These are phyloP conservation scores for Sugiyamaella marilandica DNA, from an alignment of 805 yeast genomes.

Conservation along the genomic window DNA sequence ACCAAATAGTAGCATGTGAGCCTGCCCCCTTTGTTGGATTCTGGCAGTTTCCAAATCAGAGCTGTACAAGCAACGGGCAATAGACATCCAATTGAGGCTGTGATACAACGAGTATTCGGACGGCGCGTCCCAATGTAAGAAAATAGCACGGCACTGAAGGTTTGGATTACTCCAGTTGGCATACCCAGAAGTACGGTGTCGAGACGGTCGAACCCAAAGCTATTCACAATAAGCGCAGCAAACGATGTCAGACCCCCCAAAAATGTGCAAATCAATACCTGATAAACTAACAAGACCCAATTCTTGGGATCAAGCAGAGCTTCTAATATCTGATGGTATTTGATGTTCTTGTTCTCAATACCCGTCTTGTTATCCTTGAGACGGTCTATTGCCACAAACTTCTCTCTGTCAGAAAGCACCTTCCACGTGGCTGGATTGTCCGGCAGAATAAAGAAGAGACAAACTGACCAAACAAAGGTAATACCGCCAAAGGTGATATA, in stretches of 20 bases:
- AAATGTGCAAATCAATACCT: slow-evolving; percentile 29
- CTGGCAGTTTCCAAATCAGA: slow-evolving; percentile 13
- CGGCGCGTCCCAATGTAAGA: slow-evolving; percentile 14
- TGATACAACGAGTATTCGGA: slow-evolving; percentile 9
- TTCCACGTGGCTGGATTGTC: slow-evolving; percentile 50
- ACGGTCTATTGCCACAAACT: slow-evolving; percentile 44
- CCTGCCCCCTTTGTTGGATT: slow-evolving; percentile 10
- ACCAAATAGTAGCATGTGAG: slow-evolving; percentile 9
- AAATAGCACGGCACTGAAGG: slow-evolving; percentile 1
- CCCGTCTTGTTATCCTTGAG: slow-evolving; percentile 36
- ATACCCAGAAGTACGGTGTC: slow-evolving; percentile 43
- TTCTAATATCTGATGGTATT: slow-evolving; percentile 44
- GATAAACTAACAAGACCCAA: slow-evolving; percentile 34
- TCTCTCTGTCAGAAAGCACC: slow-evolving; percentile 45
- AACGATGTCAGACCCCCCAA: slow-evolving; percentile 41
- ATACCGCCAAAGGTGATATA: slow-evolving; percentile 44
- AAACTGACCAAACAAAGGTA: slow-evolving; percentile 38
- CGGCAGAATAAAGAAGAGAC: slow-evolving; percentile 41
- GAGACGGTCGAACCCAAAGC: slow-evolving; percentile 34
- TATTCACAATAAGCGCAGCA: slow-evolving; percentile 41
- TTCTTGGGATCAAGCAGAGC: slow-evolving; percentile 44
- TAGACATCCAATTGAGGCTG: slow-evolving; percentile 5
- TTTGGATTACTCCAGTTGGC: slow-evolving; percentile 39
- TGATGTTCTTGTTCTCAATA: slow-evolving; percentile 43
- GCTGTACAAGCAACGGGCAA: slow-evolving; percentile 13